These are phyloP conservation scores for Metschnikowia dekortorum DNA, from an alignment of 805 yeast species.

Conservation along the genomic window DNA sequence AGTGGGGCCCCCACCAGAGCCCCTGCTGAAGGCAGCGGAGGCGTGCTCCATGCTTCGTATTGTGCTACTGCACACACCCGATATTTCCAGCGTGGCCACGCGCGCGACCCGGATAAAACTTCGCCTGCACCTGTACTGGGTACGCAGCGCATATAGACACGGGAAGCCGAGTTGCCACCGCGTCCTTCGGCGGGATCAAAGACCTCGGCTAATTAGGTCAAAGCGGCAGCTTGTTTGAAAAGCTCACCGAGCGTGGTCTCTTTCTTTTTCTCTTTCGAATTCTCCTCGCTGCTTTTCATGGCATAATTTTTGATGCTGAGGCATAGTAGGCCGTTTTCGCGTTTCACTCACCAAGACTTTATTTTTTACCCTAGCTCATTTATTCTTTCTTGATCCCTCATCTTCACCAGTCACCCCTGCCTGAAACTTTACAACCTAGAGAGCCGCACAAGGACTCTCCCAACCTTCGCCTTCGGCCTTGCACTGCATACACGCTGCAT, in stretches of 20 bases:
- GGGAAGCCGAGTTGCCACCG: not conserved
- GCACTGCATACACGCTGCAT: not conserved
- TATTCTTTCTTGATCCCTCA: not conserved
- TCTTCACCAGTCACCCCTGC: not conserved
- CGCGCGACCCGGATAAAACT: conserved; percentile 1
- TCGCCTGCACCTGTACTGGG: not conserved
- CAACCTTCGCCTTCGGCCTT: not conserved
- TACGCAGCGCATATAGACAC: not conserved
- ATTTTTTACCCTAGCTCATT: conserved; percentile 1
- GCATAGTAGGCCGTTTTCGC: not conserved
- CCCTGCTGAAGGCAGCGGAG: not conserved
- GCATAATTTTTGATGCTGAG: not conserved
- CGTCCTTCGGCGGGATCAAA: not conserved
- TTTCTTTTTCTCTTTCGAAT: not conserved
- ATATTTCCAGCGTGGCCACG: not conserved
- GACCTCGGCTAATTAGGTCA: not conserved
- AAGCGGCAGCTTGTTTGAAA: not conserved
- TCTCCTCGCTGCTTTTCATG: not conserved
- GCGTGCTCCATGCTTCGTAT: no score
- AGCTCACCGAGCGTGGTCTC: not conserved
- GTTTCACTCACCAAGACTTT: not conserved
- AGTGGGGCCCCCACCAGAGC: no score
- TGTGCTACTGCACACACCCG: not conserved
- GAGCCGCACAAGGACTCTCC: not conserved
- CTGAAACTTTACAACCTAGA: not conserved